Evolutionary conservation across 2,329 filamentous ascomycete species (phyloP).

Genomic region (Apiospora hydei): DNA sequence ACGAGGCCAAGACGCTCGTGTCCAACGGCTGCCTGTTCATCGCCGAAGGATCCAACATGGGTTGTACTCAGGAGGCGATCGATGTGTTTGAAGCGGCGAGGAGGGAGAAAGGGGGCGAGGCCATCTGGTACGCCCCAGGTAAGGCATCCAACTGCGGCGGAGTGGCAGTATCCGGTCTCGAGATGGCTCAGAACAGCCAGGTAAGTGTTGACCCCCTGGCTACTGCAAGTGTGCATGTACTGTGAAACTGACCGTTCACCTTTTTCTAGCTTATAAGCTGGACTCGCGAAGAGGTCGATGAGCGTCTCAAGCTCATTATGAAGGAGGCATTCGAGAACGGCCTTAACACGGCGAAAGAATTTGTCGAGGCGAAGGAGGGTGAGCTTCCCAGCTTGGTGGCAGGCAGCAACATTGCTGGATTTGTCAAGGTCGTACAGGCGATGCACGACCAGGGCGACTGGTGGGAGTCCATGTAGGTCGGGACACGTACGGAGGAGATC

Average conservation of each 20-base stretch:
- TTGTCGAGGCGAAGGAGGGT: conserved; percentile 78
- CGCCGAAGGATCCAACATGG: conserved; percentile 99
- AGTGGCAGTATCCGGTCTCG: conserved; percentile 94
- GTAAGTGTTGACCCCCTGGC: conserved; percentile 31
- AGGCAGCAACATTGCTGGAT: conserved; percentile 96
- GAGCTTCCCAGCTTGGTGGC: conserved; percentile 90
- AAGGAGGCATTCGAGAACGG: conserved; percentile 90
- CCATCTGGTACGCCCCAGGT: conserved; percentile 95
- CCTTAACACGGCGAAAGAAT: conserved; percentile 87
- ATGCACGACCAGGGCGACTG: conserved; percentile 98
- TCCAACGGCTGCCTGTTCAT: conserved; percentile 81
- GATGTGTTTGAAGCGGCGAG: conserved; percentile 87
- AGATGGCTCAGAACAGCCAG: conserved; percentile 97
- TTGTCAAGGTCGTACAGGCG: conserved; percentile 92
- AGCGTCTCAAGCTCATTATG: conserved; percentile 94
- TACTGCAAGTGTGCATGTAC: background rate
- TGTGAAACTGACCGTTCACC: background rate
- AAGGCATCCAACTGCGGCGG: conserved; percentile 98
- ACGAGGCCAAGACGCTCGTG: conserved; percentile 86
- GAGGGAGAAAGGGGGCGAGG: conserved; percentile 69
- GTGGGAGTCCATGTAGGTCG: conserved; percentile 57
- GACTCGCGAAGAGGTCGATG: conserved; percentile 89
- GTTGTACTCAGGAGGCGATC: conserved; percentile 94
- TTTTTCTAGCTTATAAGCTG: conserved; percentile 73
- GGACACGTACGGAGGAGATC: background rate